These are phyloP conservation scores for Lunularia cruciata DNA, from an alignment of 225 moss, liverwort and hornwort species.

Conservation along the genomic window DNA sequence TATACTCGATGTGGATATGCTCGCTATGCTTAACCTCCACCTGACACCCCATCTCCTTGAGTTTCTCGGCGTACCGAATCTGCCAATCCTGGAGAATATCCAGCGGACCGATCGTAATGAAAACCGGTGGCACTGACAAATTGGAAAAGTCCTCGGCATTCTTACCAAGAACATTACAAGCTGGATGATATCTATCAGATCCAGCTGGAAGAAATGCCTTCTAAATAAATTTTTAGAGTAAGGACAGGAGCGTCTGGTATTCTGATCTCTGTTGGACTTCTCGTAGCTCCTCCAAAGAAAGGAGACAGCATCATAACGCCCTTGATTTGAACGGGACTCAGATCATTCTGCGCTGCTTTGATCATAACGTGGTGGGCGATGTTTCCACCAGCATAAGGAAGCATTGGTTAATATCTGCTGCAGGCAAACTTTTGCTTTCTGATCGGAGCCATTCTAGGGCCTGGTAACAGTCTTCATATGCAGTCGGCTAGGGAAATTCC, in stretches of 20 bases:
- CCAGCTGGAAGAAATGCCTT: slow-evolving; percentile 28
- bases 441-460: slow-evolving; percentile 53
- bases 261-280: slow-evolving; percentile 8
- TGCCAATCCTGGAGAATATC: slow-evolving; percentile 57
- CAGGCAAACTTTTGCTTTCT: too few species aligned
- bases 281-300: slow-evolving; percentile 31
- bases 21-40: slow-evolving; percentile 20
- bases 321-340: slow-evolving; percentile 29
- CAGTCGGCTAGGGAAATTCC: slow-evolving; percentile 45
- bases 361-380: slow-evolving; percentile 28
- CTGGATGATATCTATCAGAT: slow-evolving; percentile 31
- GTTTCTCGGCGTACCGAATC: slow-evolving; percentile 2
- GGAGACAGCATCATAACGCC: slow-evolving; percentile 24
- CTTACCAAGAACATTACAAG: slow-evolving; percentile 33
- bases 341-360: slow-evolving; percentile 19
- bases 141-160: slow-evolving; percentile 34
- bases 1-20: not conserved
- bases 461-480: slow-evolving; percentile 64
- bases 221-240: slow-evolving; percentile 1
- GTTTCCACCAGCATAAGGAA: slow-evolving; percentile 43
- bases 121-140: slow-evolving; percentile 47
- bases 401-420: slow-evolving; percentile 27
- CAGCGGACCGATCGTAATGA: slow-evolving; percentile 50
- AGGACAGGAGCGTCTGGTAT: slow-evolving; percentile 3
- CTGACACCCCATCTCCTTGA: slow-evolving; percentile 23